Base-by-base conservation (phyloP, 495 filamentous ascomycete species). In the Daldinia loculata region DNA sequence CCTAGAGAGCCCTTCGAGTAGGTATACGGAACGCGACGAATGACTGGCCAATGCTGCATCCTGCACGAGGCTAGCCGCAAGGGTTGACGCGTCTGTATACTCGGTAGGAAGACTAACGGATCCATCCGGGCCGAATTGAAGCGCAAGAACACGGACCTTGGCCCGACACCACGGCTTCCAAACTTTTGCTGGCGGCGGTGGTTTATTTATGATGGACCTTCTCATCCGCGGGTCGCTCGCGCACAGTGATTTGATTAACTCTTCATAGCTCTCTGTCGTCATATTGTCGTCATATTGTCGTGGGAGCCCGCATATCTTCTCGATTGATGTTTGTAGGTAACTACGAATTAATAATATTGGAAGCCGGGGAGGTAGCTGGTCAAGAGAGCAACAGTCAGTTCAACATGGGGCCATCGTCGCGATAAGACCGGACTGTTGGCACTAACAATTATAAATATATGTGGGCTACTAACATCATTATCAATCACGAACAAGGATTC, bases 81-180 rank as follows among this genome's bases (percentile, higher is more conserved):
- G 27, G 11, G 50, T n/a, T 11, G 50, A 53, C 0, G 50, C 50
- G 11, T 52, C 24, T 0, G 9, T 52, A 29, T 52, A 52, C 50
- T 52, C 50, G 22, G 15, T 52, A 15, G 50, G 9, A 22, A 22
- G 24, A 22, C 26, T 52, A 2, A 52, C 22, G 24, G 50, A 29
- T 12, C 24, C 50, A 8, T 53, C 27, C 15, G 50, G 27, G 15
- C 27, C 27, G 24, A 27, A 30, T 8, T 53, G 26, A 30, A 53
- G 50, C 11, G 50, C 26, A 24, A 53, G 14, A 15, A 30, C 50
- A 4, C 26, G 50, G 27, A 30, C 26, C 50, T 53, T 29, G 50
- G 50, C 50, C 50, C 27, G 50, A n/a, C 17, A 29, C 50, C 50
- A 53, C 50, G 50, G 50, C 50, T 30, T 53, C 50, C 24, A 53